A percentile compares a stretch with the other conserved stretches of the same genome.
Conservation (phyloP, 371 early-diverging fungal genomes). For the Cokeromyces recurvatus region DNA sequence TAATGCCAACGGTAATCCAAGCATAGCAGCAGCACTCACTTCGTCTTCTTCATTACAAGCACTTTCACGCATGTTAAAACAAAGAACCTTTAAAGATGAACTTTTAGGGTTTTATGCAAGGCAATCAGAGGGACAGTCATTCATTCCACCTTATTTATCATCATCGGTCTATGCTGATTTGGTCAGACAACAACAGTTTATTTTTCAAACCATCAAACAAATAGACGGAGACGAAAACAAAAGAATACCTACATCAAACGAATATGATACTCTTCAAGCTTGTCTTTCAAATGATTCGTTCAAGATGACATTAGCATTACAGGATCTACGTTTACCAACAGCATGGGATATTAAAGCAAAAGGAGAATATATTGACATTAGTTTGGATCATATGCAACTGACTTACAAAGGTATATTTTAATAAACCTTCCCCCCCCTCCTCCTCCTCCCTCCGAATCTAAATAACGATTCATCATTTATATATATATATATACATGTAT, state of each 20-base stretch:
- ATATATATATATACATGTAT: no score
- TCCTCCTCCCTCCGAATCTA: no score
- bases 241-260: constrained; percentile 2
- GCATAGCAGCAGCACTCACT: no score
- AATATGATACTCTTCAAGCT: constrained; percentile 5
- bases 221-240: neutral
- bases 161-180: constrained; percentile 31
- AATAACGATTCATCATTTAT: no score
- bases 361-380: constrained; percentile 47
- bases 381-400: constrained; percentile 47
- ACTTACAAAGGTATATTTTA: constrained; percentile 44
- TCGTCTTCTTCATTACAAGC: no score
- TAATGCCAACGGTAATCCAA: no score
- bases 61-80: constrained; percentile 5
- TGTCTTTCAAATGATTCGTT: constrained; percentile 1
- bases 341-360: constrained; percentile 62
- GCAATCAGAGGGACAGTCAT: constrained; percentile 14
- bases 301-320: constrained; percentile 10
- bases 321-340: constrained; percentile 48
- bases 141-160: constrained; percentile 25
- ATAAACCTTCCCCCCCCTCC: no score
- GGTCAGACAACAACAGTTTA: constrained; percentile 16
- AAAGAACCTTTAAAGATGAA: constrained; percentile 10
- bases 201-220: neutral
- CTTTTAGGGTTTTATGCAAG: constrained; percentile 15